These are phyloP conservation scores for Barbatosphaeria neglecta DNA, from an alignment of 495 filamentous ascomycete species.

Conservation along the genomic window DNA sequence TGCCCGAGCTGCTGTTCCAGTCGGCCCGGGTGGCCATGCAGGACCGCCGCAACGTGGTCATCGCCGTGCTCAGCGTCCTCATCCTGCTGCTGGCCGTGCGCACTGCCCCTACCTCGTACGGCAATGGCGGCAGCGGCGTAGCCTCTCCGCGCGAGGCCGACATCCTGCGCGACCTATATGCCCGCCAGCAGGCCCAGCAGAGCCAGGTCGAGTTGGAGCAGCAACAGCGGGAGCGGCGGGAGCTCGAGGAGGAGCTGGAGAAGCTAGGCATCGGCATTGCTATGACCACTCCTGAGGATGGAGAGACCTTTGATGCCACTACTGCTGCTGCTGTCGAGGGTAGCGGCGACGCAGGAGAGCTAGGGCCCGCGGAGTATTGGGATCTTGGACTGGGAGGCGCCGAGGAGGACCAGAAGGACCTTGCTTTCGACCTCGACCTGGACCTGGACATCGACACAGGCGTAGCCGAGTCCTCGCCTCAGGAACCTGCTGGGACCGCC, in stretches of 20 bases:
- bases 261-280: not conserved
- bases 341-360: too few species aligned
- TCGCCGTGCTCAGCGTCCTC: constrained; percentile 49
- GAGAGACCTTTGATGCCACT: too few species aligned
- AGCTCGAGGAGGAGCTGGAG: constrained; percentile 1
- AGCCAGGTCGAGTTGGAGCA: constrained; percentile 3
- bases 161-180: constrained; percentile 10
- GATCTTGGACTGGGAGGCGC: too few species aligned
- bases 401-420: too few species aligned
- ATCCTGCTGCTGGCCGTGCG: constrained; percentile 43
- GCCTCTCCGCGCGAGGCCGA: constrained; percentile 9
- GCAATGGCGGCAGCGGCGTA: too few species aligned
- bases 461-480: too few species aligned
- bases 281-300: not conserved
- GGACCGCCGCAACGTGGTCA: constrained; percentile 61
- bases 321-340: too few species aligned
- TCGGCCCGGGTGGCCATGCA: constrained; percentile 54
- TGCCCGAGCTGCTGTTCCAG: constrained; percentile 53
- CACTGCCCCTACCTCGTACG: constrained; percentile 7
- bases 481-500: too few species aligned
- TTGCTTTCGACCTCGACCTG: too few species aligned
- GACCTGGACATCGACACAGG: too few species aligned
- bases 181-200: constrained; percentile 2
- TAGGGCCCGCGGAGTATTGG: too few species aligned
- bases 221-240: not conserved